Evolutionary conservation across 768 basidiomycete species (phyloP).

Genomic region (Pleurotus salmoneostramineus): DNA sequence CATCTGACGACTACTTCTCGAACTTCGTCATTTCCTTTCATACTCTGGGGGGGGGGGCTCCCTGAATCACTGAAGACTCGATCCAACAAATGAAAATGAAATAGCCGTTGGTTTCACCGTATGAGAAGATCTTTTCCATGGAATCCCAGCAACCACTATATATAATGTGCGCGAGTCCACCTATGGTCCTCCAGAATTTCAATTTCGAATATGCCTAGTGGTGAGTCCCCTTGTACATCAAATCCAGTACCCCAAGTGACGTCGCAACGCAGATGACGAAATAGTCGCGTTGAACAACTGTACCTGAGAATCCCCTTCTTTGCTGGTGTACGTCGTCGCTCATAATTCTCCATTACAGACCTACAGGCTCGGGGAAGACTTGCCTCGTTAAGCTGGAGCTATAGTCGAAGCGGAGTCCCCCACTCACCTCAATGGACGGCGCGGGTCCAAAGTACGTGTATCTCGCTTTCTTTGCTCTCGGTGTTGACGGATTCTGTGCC

Average conservation of each 20-base stretch:
- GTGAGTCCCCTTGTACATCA: not conserved
- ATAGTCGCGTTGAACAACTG: slow-evolving; percentile 35
- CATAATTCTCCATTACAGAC: slow-evolving; percentile 31
- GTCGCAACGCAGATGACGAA: slow-evolving; percentile 16
- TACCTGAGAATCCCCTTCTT: slow-evolving; percentile 15
- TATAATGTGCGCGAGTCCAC: not conserved
- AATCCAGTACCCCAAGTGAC: not conserved
- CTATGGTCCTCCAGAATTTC: not conserved
- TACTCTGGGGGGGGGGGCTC: not conserved
- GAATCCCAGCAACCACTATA: not conserved
- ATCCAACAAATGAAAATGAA: slow-evolving; percentile 3
- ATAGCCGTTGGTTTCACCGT: slow-evolving; percentile 5
- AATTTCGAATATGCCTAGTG: not conserved
- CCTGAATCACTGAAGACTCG: not conserved
- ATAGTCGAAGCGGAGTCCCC: slow-evolving; percentile 37
- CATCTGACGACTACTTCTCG: not conserved
- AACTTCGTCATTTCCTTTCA: not conserved
- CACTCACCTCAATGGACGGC: slow-evolving; percentile 52
- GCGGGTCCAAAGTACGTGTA: slow-evolving; percentile 51
- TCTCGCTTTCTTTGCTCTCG: slow-evolving; percentile 4
- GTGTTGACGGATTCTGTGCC: slow-evolving; percentile 10
- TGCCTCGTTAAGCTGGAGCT: slow-evolving; percentile 51
- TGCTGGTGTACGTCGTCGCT: not conserved
- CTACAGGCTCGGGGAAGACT: slow-evolving; percentile 43
- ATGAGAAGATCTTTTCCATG: not conserved